Base-by-base conservation (phyloP, 495 filamentous ascomycete species). In the Annulohypoxylon nitens region DNA sequence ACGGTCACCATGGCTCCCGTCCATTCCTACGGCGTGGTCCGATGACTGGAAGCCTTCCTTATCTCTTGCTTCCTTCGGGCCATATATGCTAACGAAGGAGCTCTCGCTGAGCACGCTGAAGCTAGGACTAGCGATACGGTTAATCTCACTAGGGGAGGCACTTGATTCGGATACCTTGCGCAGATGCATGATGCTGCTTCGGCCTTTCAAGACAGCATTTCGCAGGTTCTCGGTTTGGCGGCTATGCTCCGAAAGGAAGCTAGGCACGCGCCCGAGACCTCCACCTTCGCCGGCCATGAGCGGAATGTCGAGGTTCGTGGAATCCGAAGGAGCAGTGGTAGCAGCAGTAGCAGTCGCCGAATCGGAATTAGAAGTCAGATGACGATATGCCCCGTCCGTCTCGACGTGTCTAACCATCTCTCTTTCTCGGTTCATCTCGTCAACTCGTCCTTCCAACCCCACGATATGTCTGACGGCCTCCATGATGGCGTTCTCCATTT, bases 401-500 rank as follows among this genome's bases (percentile, higher is more conserved):
- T 81, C 82, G 8, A 83, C 70, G 39, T 76, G 77, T 50, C 78
- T 76, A 7, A 81, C 79, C 81, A 85, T 82, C 23, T 83, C 78
- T 26, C 79, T 77, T 62, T 85, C 84, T 43, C 65, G 70, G 0
- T 81, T 41, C 66, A 93, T 78, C 60, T 88, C 81, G 33, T 91
- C 87, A 2, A 92, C 81, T 73, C 88, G 89, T 0, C 88, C 85
- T 79, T 98, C 93, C 33, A 95, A 80, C 47, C 86, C 83, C 54
- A 91, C 89, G 58, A 98, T 97, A 75, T 96, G 85, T 10, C 88
- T 86, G 7, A 95, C 92, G 2, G 95, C 95, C 76, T 97, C 93
- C 53, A 90, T 89, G 2, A 97, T 83, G 1, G 92, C 94, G 51
- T 90, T 87, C 78, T 97, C 92, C 33, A 92, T 85, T 74, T 91